Conservation (phyloP, 352 stramenopile genomes). For the Globisporangium alternatum region DNA sequence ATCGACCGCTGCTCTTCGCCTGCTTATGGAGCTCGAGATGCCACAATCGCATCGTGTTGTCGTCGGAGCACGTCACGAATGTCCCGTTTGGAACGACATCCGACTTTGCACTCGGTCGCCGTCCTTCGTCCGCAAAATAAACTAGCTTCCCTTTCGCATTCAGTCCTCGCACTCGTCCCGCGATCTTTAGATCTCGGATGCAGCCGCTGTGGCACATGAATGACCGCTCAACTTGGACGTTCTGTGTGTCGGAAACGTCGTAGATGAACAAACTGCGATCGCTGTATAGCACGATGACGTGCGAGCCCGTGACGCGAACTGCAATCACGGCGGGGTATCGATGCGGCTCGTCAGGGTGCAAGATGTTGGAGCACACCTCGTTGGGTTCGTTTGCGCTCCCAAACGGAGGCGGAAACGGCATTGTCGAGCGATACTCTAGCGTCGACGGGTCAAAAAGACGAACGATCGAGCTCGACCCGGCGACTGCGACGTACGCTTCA, state of each 20-base stretch:
- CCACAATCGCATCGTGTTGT: slow-evolving; percentile 88
- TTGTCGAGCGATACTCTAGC: slow-evolving; percentile 66
- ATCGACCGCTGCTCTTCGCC: slow-evolving; percentile 26
- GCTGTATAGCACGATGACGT: slow-evolving; percentile 69
- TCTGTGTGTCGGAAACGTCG: slow-evolving; percentile 46
- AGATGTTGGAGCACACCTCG: slow-evolving; percentile 13
- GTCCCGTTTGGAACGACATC: slow-evolving; percentile 52
- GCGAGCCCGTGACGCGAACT: slow-evolving; percentile 54
- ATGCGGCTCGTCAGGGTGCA: slow-evolving; percentile 55
- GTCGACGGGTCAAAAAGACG: slow-evolving; percentile 71
- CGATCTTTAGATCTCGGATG: slow-evolving; percentile 64
- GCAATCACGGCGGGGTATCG: slow-evolving; percentile 58
- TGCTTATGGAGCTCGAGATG: slow-evolving; percentile 72
- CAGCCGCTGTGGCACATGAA: slow-evolving; percentile 81
- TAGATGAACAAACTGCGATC: slow-evolving; percentile 85
- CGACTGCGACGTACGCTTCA: slow-evolving; percentile 66
- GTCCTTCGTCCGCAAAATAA: slow-evolving; percentile 29
- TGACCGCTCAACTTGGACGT: slow-evolving; percentile 51
- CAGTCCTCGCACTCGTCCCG: slow-evolving; percentile 43
- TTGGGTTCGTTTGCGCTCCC: slow-evolving; percentile 34
- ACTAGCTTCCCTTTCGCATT: slow-evolving; percentile 60
- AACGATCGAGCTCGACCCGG: slow-evolving; percentile 59
- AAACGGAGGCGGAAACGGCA: slow-evolving; percentile 77
- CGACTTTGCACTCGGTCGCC: slow-evolving; percentile 6
- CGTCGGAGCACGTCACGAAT: slow-evolving; percentile 82